phyloP scores from a whole-genome alignment of 164 flowering plant genomes.

The Piper betle region DNA sequence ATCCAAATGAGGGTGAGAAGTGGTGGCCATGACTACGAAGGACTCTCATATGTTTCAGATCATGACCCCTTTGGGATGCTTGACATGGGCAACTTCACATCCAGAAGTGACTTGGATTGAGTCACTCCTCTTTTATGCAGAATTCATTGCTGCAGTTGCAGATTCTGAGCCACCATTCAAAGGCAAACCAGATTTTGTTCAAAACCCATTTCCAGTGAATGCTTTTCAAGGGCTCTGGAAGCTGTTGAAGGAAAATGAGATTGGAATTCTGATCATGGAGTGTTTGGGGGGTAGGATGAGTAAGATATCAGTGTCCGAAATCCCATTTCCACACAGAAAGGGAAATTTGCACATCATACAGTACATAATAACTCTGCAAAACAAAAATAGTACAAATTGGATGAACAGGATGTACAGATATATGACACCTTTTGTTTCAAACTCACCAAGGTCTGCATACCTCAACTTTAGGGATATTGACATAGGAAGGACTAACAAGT shows the following conservation, averaged over 20 bases:
- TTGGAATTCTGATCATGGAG: constrained; percentile 12
- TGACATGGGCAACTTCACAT: constrained; percentile 13
- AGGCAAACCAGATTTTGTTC: constrained; percentile 17
- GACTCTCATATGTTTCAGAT: constrained; percentile 14
- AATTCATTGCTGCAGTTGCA: constrained; percentile 1
- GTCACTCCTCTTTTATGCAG: constrained; percentile 7
- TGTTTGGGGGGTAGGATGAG: constrained; percentile 19
- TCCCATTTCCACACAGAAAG: constrained; percentile 18
- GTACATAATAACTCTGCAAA: background rate
- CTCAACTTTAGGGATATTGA: constrained; percentile 17
- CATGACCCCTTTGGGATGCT: constrained; percentile 12
- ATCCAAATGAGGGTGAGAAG: constrained; percentile 14
- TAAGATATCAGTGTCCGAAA: constrained; percentile 5
- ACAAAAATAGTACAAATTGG: constrained; percentile 7
- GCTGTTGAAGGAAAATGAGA: constrained; percentile 8
- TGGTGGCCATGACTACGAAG: constrained; percentile 12
- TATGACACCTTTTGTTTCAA: constrained; percentile 13
- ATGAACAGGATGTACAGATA: constrained; percentile 7
- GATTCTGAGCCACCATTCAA: constrained; percentile 8
- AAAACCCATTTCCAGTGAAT: too few species aligned
- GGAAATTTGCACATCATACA: constrained; percentile 5
- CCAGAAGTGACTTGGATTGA: constrained; percentile 15
- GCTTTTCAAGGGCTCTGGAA: background rate
- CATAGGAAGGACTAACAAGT: constrained; percentile 6
- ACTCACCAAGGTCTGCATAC: constrained; percentile 13